A percentile compares a stretch with the other conserved stretches of the same genome.
These are phyloP conservation scores for Colletotrichum spaethianum DNA, from an alignment of 2,329 filamentous ascomycete genomes.

Conservation along the genomic window DNA sequence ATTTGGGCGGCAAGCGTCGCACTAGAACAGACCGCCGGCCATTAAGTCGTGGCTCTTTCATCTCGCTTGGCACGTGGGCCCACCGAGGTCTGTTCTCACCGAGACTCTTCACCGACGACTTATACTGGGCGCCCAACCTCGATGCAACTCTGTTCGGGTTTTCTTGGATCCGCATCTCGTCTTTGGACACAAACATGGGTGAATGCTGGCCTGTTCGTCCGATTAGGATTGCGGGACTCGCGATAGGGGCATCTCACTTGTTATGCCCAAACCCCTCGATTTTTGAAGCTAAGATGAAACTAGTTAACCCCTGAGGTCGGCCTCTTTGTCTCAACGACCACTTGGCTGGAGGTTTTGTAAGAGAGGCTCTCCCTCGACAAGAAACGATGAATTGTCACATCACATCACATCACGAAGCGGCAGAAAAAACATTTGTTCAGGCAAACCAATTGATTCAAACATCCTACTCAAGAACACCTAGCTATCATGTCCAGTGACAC, in stretches of 20 bases:
- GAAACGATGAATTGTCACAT: too few relatives aligned
- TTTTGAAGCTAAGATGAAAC: slow-evolving; percentile 12
- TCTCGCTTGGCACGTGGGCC: slow-evolving; percentile 28
- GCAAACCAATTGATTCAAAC: slow-evolving; percentile 38
- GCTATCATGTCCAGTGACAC: slow-evolving; percentile 23
- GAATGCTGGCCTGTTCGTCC: not conserved
- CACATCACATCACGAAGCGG: not conserved
- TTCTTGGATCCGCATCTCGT: not conserved
- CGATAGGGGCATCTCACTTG: not conserved
- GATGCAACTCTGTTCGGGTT: too few relatives aligned
- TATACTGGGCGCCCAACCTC: not conserved
- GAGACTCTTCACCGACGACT: not conserved
- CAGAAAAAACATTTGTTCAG: not conserved
- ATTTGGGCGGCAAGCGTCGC: slow-evolving; percentile 7
- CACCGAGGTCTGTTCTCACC: slow-evolving; percentile 2
- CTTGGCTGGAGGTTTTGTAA: not conserved
- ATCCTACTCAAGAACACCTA: slow-evolving; percentile 33
- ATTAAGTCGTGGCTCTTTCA: slow-evolving; percentile 13
- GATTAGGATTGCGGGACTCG: fast-evolving
- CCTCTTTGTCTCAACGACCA: not conserved
- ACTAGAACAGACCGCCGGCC: slow-evolving; percentile 3
- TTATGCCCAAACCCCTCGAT: not conserved
- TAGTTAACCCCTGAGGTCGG: not conserved
- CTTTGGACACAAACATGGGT: not conserved
- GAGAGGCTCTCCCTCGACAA: not conserved